Percentiles rank a stretch among this genome's conserved stretches.
Evolutionary conservation across 2,329 filamentous ascomycete genomes (phyloP).

Genomic region (Ramularia endophylla): DNA sequence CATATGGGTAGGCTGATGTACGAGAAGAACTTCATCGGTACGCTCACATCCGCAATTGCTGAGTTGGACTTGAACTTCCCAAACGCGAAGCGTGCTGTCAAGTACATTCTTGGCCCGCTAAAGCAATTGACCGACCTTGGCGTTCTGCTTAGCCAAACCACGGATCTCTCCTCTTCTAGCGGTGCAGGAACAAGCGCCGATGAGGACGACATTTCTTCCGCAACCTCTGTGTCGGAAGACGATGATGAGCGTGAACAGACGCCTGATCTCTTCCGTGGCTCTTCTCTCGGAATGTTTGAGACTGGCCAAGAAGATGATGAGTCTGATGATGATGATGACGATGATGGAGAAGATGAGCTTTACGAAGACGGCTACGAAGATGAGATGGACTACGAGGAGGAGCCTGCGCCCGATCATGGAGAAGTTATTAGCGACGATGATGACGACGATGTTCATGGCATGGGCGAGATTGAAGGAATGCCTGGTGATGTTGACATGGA

Average conservation of each 20-base stretch:
- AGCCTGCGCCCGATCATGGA: conserved; percentile 73
- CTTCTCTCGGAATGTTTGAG: conserved; percentile 90
- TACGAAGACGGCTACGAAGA: conserved; percentile 85
- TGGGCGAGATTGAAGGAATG: conserved; percentile 64
- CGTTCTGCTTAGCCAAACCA: conserved; percentile 74
- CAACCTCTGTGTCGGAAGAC: conserved; percentile 82
- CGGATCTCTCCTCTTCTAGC: conserved; percentile 57
- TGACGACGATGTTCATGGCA: conserved; percentile 70
- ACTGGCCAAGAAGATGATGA: conserved; percentile 74
- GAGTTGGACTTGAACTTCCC: conserved; percentile 96
- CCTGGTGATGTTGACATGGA: conserved; percentile 58
- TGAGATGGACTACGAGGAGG: conserved; percentile 90
- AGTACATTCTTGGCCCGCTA: conserved; percentile 88
- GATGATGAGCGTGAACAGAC: conserved; percentile 69
- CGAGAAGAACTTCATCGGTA: conserved; percentile 89
- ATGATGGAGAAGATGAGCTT: conserved; percentile 71
- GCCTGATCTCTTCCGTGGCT: conserved; percentile 94
- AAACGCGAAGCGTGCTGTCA: conserved; percentile 86
- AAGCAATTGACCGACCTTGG: conserved; percentile 83
- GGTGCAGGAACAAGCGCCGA: conserved; percentile 59
- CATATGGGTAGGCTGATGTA: conserved; percentile 95
- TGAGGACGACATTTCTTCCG: conserved; percentile 82
- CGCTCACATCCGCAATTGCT: conserved; percentile 84
- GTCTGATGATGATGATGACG: conserved; percentile 57
- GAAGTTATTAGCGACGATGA: conserved; percentile 88